phyloP scores from a whole-genome alignment of 306 rosid species.

The Cucumis melo region DNA sequence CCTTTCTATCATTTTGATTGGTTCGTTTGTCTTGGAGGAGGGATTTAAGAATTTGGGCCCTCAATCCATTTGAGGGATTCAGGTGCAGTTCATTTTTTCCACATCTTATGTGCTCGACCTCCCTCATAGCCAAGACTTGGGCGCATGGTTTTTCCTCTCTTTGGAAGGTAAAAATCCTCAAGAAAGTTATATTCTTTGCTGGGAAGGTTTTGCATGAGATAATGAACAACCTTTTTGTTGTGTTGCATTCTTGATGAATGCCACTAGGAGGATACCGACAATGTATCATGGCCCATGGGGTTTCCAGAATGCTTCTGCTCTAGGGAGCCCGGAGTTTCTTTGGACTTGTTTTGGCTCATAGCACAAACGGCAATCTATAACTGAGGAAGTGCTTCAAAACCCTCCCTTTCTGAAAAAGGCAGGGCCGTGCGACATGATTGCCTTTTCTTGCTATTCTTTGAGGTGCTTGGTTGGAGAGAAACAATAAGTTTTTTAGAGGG shows the following conservation, averaged over 20 bases:
- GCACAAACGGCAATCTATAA: neutral
- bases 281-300: neutral
- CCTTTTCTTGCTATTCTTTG: neutral
- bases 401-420: neutral
- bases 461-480: neutral
- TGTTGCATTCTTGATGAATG: neutral
- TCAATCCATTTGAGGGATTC: neutral
- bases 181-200: neutral
- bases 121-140: neutral
- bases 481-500: neutral
- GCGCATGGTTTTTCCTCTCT: neutral
- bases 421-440: neutral
- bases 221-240: neutral
- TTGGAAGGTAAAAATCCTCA: neutral
- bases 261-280: neutral
- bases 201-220: neutral
- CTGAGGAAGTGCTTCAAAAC: neutral
- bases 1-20: neutral
- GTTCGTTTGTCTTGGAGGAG: neutral
- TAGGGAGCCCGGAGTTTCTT: neutral
- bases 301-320: neutral
- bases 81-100: neutral
- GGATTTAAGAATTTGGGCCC: neutral
- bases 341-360: neutral
- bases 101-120: neutral